phyloP scores from a whole-genome alignment of 2,329 filamentous ascomycete species.

The Bisporella sp. region DNA sequence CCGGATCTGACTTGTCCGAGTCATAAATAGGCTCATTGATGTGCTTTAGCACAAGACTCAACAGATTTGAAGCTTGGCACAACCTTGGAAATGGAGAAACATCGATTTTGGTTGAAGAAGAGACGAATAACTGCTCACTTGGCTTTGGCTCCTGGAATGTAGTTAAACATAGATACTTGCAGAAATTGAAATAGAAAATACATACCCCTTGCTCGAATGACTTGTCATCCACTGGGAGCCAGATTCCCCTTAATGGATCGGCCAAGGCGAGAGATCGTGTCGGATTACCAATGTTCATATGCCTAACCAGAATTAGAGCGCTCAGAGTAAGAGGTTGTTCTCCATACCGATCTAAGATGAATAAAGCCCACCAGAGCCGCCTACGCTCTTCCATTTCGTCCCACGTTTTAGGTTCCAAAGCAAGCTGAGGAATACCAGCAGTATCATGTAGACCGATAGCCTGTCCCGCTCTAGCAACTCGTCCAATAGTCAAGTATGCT shows the following conservation, averaged over 20 bases:
- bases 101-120: conserved; percentile 4
- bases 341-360: conserved; percentile 4
- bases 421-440: background rate
- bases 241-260: background rate
- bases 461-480: background rate
- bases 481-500: conserved; percentile 25
- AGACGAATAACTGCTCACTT: conserved; percentile 3
- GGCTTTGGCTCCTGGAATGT: background rate
- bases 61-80: conserved; percentile 1
- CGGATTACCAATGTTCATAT: conserved; percentile 5
- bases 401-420: conserved; percentile 2
- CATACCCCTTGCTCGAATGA: background rate
- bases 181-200: too few relatives aligned
- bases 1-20: background rate
- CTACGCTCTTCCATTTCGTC: conserved; percentile 5
- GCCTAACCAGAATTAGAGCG: background rate
- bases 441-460: conserved; percentile 4
- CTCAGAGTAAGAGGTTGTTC: background rate
- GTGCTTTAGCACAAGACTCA: conserved; percentile 3
- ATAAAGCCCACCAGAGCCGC: conserved; percentile 5
- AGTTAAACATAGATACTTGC: too few relatives aligned
- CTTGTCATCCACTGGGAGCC: conserved; percentile 4
- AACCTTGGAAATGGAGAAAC: conserved; percentile 1
- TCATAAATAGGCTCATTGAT: background rate
- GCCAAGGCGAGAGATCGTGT: background rate